A percentile compares a stretch with the other conserved stretches of the same genome.
Conservation (phyloP, 176 grass and related monocot genomes). For the Eragrostis nindensis region DNA sequence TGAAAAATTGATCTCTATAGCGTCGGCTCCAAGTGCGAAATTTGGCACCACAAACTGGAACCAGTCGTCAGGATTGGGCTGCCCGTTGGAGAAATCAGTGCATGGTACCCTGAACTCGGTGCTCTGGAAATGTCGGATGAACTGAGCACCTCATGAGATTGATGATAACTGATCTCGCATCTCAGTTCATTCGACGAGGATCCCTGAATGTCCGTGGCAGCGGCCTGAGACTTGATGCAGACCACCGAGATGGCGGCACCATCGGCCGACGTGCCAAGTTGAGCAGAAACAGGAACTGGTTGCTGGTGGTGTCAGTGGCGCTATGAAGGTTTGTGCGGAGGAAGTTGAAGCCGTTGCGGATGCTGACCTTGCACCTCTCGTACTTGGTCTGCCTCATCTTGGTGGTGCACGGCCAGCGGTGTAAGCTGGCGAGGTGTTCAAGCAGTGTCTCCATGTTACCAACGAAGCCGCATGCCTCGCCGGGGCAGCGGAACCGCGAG, state of each 20-base stretch:
- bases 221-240: not conserved
- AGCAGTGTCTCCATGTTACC: not conserved
- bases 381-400: not conserved
- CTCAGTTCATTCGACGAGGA: not conserved
- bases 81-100: not conserved
- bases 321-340: not conserved
- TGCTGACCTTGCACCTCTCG: not conserved
- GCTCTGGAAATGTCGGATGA: not conserved
- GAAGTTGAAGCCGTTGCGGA: constrained; percentile 19
- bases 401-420: not conserved
- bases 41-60: not conserved
- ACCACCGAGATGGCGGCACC: not conserved
- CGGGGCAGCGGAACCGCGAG: not conserved
- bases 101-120: not conserved
- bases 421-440: not conserved
- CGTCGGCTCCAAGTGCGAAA: not conserved
- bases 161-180: not conserved
- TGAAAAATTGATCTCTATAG: not conserved
- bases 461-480: not conserved
- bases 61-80: not conserved
- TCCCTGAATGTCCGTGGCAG: not conserved
- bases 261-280: not conserved
- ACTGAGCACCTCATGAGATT: too few species aligned
- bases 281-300: not conserved
- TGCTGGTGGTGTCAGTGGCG: not conserved